Evolutionary conservation across 495 filamentous ascomycete species (phyloP), one percentile per base, ranked within the genome.

Genomic region (Penicillium maclennaniae): DNA sequence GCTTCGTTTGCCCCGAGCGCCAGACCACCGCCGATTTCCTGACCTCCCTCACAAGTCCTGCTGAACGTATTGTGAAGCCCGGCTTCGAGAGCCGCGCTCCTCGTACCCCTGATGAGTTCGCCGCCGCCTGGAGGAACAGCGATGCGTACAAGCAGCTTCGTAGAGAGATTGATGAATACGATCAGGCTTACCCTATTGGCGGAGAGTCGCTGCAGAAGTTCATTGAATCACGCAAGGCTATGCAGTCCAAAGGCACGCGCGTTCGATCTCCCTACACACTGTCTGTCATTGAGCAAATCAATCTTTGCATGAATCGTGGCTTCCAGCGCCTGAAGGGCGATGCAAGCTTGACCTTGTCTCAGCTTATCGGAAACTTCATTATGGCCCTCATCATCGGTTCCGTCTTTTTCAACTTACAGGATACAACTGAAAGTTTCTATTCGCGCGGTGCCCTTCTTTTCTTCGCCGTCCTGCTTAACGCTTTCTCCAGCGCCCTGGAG

Each of bases 391-490:
- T 97, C 64, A 85, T 97, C 64, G 84, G 87, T 43, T 88, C 83
- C 63, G 87, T 97, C 48, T 97, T 96, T 75, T 96, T 83, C 73
- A 87, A 95, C 55, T 66, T 96, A 17, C 63, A 79, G 23, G 66
- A 62, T 1, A 75, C 76, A 27, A 90, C 89, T 6, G 61, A 66
- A 19, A 89, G 83, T 67, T 95, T 97, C 74, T 97, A 84, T 72
- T 81, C 83, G 58, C 82, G 89, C 47, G 91, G 88, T 44, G 88
- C 88, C 54, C 74, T 97, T 28, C 77, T 97, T 34, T 97, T 97
- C 83, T 97, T 97, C 62, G 89, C 91, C 53, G 85, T 95, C 55
- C 77, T 97, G 41, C 67, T 96, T 69, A 96, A 96, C 65, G 91
- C 92, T 21, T 96, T 97, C 61, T 79, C 85, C 53, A 88, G 83